Percentiles rank a stretch among this genome's conserved stretches.
Evolutionary conservation across 2,329 filamentous ascomycete species (phyloP).

Genomic region (Apiospora kogelbergensis): DNA sequence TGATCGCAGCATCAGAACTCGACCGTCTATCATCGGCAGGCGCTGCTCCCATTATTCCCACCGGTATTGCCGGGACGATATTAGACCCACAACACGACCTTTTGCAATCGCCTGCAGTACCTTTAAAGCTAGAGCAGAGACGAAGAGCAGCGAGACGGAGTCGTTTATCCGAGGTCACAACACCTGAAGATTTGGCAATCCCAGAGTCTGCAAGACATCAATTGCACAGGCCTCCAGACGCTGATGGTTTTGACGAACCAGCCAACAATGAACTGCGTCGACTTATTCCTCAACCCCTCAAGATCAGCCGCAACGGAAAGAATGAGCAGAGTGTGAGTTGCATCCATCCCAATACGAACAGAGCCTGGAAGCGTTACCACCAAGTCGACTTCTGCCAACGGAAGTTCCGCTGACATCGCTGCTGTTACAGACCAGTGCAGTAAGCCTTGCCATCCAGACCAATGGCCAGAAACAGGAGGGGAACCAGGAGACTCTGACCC

Average conservation of each 20-base stretch:
- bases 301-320: not conserved
- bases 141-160: conserved; percentile 24
- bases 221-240: not conserved
- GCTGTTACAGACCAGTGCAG: not conserved
- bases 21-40: conserved; percentile 24
- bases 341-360: not conserved
- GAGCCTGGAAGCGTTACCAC: not conserved
- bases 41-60: not conserved
- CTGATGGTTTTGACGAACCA: not conserved
- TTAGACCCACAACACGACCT: not conserved
- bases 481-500: conserved; percentile 30
- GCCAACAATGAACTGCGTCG: not conserved
- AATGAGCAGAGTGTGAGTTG: not conserved
- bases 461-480: conserved; percentile 25
- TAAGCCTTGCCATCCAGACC: conserved; percentile 24
- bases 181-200: conserved; percentile 22
- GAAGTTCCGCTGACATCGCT: not conserved
- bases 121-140: conserved; percentile 19
- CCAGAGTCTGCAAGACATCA: not conserved
- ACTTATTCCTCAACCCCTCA: not conserved
- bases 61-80: not conserved
- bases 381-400: not conserved
- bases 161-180: conserved; percentile 31
- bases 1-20: conserved; percentile 27
- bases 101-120: conserved; percentile 10